Evolutionary conservation across 2,329 filamentous ascomycete species (phyloP).

Genomic region (Neopestalotiopsis rosae): DNA sequence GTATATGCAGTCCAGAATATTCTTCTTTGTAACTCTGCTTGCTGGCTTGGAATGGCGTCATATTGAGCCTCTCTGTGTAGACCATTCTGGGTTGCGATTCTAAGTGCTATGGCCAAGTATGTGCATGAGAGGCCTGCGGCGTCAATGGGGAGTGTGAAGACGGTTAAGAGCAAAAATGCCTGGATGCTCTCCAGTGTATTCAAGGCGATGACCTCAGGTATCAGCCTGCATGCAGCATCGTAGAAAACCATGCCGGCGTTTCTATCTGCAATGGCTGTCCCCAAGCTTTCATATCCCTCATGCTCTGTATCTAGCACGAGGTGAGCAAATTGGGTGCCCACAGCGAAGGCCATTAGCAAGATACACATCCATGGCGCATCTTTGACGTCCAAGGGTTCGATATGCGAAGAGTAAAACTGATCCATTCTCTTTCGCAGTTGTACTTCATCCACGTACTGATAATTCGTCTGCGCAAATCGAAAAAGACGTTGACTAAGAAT

Average conservation of each 20-base stretch:
- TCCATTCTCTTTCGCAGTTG: background rate
- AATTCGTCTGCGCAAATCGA: conserved; percentile 3
- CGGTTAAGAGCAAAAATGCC: conserved; percentile 59
- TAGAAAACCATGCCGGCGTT: background rate
- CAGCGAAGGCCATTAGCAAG: background rate
- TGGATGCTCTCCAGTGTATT: conserved; percentile 44
- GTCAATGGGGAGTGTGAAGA: conserved; percentile 61
- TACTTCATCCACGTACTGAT: background rate
- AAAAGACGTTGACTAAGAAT: background rate
- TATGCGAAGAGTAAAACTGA: background rate
- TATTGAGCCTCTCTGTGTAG: conserved; percentile 51
- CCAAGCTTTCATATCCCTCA: background rate
- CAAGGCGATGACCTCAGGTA: conserved; percentile 5
- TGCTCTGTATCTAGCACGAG: background rate
- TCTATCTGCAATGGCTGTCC: background rate
- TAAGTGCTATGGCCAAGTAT: conserved; percentile 60
- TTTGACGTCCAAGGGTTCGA: too few species aligned
- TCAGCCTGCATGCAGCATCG: background rate
- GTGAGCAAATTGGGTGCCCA: background rate
- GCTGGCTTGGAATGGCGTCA: too few species aligned
- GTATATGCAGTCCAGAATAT: conserved; percentile 48
- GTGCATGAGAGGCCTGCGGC: conserved; percentile 62
- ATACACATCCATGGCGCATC: background rate
- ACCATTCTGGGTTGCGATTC: conserved; percentile 64
- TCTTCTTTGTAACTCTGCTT: too few species aligned